Evolutionary conservation across 2,329 filamentous ascomycete species (phyloP), one percentile per base, ranked within the genome.

Genomic region (Immersiporthe knoxdaviesiana): DNA sequence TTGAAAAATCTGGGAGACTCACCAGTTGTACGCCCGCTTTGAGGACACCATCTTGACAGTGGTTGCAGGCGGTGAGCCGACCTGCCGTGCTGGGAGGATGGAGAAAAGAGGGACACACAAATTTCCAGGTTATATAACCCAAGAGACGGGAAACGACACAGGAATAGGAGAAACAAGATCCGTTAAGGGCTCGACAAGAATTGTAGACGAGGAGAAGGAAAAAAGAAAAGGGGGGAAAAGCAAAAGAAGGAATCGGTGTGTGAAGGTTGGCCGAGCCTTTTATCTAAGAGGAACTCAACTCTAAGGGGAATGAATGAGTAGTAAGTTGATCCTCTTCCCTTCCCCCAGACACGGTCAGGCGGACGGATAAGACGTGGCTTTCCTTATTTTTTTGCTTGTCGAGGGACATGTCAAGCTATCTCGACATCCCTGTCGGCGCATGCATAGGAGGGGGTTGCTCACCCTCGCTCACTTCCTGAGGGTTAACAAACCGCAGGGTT

Each of bases 21-120:
- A 74, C 75, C 75, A 76, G 69, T 76, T 76, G 72, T 76, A 76
- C 52, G 70, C 32, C n/a, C 74, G 68, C 65, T 70, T 76, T n/a
- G 67, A 66, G 68, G 68, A 69, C 65, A 74, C 73, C 74, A 76
- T 76, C 68, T 72, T 73, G 65, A 61, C 71, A 61, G 71, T 70
- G 32, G 47, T 56, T 60, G 63, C 65, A 63, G 63, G 66, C 52
- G 63, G 50, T 66, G 16, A 52, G 50, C 65, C 68, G 62, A 59
- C 68, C 63, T 66, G 65, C n/a, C 59, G 47, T 18, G 58, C 50
- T 63, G 21, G 24, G 30, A n/a, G 39, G 44, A 16, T 24, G 59
- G 52, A 35, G 27, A 18, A 18, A 4, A 62, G n/a, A n/a, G 30
- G 24, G 21, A 62, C n/a, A 18, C 39, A 24, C 32, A 62, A 44